Evolutionary conservation across 208 protist genomes (phyloP), one percentile per base, ranked within the genome.

Genomic region (Trichomonas gallinae): DNA sequence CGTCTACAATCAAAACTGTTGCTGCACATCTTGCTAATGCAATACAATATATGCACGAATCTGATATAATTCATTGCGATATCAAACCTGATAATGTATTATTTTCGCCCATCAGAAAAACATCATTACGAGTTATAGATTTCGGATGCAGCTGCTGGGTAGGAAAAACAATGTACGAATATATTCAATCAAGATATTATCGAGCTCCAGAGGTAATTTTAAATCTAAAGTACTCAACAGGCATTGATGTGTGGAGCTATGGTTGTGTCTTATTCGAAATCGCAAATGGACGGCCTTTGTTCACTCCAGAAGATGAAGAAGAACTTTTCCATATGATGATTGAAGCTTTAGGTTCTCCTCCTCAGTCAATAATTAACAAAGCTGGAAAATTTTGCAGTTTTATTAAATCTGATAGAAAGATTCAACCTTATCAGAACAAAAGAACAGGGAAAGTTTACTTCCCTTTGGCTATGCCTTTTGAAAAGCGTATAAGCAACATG

Each of bases 191-290:
- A 11, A 49, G 99, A 98, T 98, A 98, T 97, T 99, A 99, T 97
- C 91, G 98, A 31, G 98, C 98, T 23, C 98, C 98, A 46, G 98
- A 99, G 96, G 99, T 99, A 23, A 46, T 97, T 36, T 96, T 97
- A 11, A 93, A 93, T 15, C 45, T 97, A 23, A 31, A 89, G n/a
- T 97, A 96, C n/a, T 45, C 38, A 0, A 88, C 96, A 42, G 48
- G 26, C 11, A 97, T 97, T 46, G 96, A 96, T 96, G 99, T 99
- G 97, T 99, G 99, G 99, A 98, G 98, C 10, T 97, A 99, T 4
- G 99, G 98, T 17, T 99, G 99, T 97, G 99, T 99, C 89, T 96
- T 99, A 0, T 99, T 99, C 0, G 99, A 99, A 97, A 98, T 99
- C 96, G 98, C 99, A 98, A 99, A 98, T 17, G 99, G 99, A 11